A percentile compares a stretch with the other conserved stretches of the same genome.
Conservation (phyloP, 441 rosid species). For the Pelargonium cotyledonis region DNA sequence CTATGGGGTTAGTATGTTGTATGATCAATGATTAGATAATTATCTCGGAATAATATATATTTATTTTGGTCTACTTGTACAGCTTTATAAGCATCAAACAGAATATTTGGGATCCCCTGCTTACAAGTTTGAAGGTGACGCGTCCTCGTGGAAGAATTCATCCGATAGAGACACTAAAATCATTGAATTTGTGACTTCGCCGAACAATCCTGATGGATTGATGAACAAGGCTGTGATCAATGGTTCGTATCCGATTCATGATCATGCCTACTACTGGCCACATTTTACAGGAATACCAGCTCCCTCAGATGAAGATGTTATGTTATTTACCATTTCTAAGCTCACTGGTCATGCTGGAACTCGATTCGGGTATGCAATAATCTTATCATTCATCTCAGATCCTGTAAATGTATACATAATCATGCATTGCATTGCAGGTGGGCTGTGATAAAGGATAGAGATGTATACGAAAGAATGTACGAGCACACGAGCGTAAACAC, state of each 20-base stretch:
- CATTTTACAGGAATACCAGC: neutral
- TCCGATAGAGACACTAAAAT: too few relatives aligned
- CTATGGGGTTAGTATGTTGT: neutral
- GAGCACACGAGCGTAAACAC: slow-evolving; percentile 12
- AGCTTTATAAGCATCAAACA: too few relatives aligned
- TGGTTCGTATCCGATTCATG: neutral
- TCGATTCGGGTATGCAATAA: neutral
- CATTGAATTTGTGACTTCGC: neutral
- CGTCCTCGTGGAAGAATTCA: too few relatives aligned
- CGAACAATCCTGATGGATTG: neutral
- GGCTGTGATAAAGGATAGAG: slow-evolving; percentile 49
- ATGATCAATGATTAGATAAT: too few relatives aligned
- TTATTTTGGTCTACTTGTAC: too few relatives aligned
- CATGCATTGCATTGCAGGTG: slow-evolving; percentile 26
- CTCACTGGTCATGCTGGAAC: neutral
- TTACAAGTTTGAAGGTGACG: too few relatives aligned
- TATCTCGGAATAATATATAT: too few relatives aligned
- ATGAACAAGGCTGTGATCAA: neutral
- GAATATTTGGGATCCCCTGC: too few relatives aligned
- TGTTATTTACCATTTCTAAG: neutral
- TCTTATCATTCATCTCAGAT: too few relatives aligned
- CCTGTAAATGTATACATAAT: too few relatives aligned
- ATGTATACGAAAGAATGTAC: slow-evolving; percentile 34
- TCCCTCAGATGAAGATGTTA: neutral
- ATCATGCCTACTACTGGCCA: slow-evolving; percentile 1